A percentile compares a stretch with the other conserved stretches of the same genome.
phyloP scores from a whole-genome alignment of 805 yeast genomes.

The Zygosaccharomyces lentus region DNA sequence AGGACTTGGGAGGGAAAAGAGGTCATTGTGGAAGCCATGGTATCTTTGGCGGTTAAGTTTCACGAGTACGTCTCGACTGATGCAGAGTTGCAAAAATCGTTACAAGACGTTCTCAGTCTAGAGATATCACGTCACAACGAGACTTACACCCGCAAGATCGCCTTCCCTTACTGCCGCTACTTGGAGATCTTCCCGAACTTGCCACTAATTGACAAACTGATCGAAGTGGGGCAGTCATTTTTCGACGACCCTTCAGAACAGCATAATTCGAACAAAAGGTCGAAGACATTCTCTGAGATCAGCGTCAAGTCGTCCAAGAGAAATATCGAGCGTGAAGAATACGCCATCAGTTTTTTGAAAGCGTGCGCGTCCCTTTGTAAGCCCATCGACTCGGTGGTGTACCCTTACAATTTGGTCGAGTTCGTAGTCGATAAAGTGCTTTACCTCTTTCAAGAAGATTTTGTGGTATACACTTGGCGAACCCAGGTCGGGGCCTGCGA shows the following conservation, averaged over 20 bases:
- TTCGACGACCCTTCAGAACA: constrained; percentile 36
- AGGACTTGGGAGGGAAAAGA: constrained; percentile 91
- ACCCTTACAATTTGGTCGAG: constrained; percentile 20
- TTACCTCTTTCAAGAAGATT: constrained; percentile 29
- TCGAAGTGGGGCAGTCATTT: constrained; percentile 39
- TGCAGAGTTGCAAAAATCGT: constrained; percentile 33
- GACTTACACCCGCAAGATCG: constrained; percentile 54
- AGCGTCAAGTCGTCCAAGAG: constrained; percentile 39
- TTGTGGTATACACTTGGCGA: constrained; percentile 53
- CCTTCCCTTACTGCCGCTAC: constrained; percentile 51
- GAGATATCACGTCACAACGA: constrained; percentile 69
- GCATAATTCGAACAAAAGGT: constrained; percentile 19
- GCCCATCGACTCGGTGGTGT: constrained; percentile 14
- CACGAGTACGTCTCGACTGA: constrained; percentile 34
- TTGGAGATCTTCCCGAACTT: constrained; percentile 36
- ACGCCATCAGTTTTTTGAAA: constrained; percentile 37
- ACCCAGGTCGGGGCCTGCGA: constrained; percentile 47
- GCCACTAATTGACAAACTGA: constrained; percentile 16
- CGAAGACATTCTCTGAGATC: constrained; percentile 30
- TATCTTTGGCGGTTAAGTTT: constrained; percentile 49
- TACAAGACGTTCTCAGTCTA: constrained; percentile 44
- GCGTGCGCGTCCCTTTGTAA: constrained; percentile 38
- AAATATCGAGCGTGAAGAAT: constrained; percentile 48
- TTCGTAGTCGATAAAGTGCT: constrained; percentile 33
- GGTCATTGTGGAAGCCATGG: constrained; percentile 62